Percentiles rank a stretch among this genome's conserved stretches.
Conservation (phyloP, 768 basidiomycete species). For the Hygrocybe coccinea region DNA sequence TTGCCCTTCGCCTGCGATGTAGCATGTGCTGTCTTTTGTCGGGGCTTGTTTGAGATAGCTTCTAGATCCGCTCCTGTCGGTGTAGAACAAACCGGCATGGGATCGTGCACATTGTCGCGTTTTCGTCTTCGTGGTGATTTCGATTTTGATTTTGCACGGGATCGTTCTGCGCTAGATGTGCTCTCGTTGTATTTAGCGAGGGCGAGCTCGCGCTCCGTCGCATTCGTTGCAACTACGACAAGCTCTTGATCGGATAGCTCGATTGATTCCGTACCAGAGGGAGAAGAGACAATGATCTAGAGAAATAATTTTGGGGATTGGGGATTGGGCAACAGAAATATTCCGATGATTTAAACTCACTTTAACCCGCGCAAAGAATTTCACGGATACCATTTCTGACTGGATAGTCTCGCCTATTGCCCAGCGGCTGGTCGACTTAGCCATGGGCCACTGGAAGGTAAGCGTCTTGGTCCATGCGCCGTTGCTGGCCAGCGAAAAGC, state of each 20-base stretch:
- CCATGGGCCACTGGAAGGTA: constrained; percentile 66
- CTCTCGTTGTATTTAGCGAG: constrained; percentile 53
- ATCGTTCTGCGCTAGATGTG: constrained; percentile 12
- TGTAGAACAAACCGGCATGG: constrained; percentile 9
- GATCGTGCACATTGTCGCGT: constrained; percentile 27
- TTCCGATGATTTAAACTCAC: constrained; percentile 37
- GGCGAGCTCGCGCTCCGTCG: constrained; percentile 61
- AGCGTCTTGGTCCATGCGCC: constrained; percentile 63
- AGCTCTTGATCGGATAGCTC: constrained; percentile 70
- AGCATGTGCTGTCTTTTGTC: constrained; percentile 4
- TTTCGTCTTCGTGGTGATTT: constrained; percentile 50
- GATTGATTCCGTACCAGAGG: constrained; percentile 58
- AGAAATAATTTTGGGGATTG: constrained; percentile 15
- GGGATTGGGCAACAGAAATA: constrained; percentile 9
- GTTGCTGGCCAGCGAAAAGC: constrained; percentile 49
- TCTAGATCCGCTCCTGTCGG: not conserved
- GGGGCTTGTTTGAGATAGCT: not conserved
- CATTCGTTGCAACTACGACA: constrained; percentile 62
- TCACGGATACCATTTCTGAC: constrained; percentile 58
- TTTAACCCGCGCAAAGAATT: constrained; percentile 69
- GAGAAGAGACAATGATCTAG: constrained; percentile 48
- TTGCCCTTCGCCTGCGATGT: constrained; percentile 1
- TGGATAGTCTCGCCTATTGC: constrained; percentile 73
- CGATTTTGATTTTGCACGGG: constrained; percentile 35
- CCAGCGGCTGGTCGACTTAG: constrained; percentile 68